A percentile compares a stretch with the other conserved stretches of the same genome.
Evolutionary conservation across 441 rosid species (phyloP).

Genomic region (Aleurites moluccanus): DNA sequence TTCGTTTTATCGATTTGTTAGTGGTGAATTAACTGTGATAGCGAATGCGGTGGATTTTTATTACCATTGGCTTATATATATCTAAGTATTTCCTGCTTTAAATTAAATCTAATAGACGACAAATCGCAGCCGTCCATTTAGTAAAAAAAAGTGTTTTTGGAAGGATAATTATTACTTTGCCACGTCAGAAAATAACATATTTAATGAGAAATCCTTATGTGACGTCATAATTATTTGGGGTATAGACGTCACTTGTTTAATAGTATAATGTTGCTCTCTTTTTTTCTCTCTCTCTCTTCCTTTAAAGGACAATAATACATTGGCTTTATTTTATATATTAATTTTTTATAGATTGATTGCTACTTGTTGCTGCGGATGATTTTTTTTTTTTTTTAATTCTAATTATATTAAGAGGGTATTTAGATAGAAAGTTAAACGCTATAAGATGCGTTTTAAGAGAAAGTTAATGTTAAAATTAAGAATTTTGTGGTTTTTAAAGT

Average conservation of each 20-base stretch:
- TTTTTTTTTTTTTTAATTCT: too few species aligned
- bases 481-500: too few species aligned
- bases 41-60: not conserved
- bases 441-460: too few species aligned
- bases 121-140: slow-evolving; percentile 22
- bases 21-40: not conserved
- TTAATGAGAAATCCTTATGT: not conserved
- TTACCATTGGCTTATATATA: not conserved
- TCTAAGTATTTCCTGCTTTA: not conserved
- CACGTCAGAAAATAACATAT: slow-evolving; percentile 11
- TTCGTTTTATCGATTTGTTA: not conserved
- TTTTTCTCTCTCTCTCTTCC: not conserved
- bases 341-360: too few species aligned
- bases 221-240: not conserved
- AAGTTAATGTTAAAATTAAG: too few species aligned
- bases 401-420: too few species aligned
- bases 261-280: not conserved
- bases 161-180: not conserved
- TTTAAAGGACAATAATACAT: not conserved
- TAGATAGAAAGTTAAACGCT: too few species aligned
- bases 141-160: not conserved
- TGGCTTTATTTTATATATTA: not conserved
- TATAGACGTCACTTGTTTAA: slow-evolving; percentile 15
- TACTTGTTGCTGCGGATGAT: too few species aligned
- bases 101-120: not conserved